Percentiles rank a stretch among this genome's conserved stretches.
Conservation (phyloP, 495 filamentous ascomycete genomes). For the Penicillium malachiteum region DNA sequence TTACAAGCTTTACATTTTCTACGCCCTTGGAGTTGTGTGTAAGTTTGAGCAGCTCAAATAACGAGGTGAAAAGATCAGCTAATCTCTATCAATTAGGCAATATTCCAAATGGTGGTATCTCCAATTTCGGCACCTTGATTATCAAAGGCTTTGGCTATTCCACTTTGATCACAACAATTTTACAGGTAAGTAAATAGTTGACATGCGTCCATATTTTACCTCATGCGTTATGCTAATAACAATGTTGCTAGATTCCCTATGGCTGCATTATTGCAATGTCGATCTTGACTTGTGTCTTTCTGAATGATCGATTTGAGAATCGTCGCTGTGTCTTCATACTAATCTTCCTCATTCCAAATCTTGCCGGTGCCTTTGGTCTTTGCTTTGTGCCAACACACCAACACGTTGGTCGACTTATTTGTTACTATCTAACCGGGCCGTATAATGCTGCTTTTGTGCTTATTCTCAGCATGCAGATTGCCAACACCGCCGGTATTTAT, state of each 20-base stretch:
- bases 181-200: constrained; percentile 58
- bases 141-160: constrained; percentile 58
- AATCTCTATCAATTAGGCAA: constrained; percentile 29
- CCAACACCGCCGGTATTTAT: constrained; percentile 57
- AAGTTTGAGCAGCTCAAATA: not conserved
- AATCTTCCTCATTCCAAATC: constrained; percentile 1
- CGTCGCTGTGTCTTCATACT: constrained; percentile 38
- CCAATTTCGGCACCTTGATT: constrained; percentile 60
- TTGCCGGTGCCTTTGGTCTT: constrained; percentile 5
- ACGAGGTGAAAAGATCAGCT: no score
- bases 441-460: constrained; percentile 61
- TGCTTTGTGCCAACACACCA: constrained; percentile 27
- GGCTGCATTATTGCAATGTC: constrained; percentile 57
- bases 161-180: constrained; percentile 34
- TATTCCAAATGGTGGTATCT: constrained; percentile 51
- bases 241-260: constrained; percentile 59
- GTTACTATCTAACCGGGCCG: constrained; percentile 58
- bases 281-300: constrained; percentile 27
- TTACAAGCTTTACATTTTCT: constrained; percentile 47
- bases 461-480: constrained; percentile 53
- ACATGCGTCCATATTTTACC: constrained; percentile 40
- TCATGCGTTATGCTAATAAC: constrained; percentile 40
- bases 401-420: constrained; percentile 27
- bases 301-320: constrained; percentile 50
- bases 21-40: constrained; percentile 37